These are phyloP conservation scores for Rhodotorula taiwanensis DNA, from an alignment of 768 basidiomycete genomes.

Conservation along the genomic window DNA sequence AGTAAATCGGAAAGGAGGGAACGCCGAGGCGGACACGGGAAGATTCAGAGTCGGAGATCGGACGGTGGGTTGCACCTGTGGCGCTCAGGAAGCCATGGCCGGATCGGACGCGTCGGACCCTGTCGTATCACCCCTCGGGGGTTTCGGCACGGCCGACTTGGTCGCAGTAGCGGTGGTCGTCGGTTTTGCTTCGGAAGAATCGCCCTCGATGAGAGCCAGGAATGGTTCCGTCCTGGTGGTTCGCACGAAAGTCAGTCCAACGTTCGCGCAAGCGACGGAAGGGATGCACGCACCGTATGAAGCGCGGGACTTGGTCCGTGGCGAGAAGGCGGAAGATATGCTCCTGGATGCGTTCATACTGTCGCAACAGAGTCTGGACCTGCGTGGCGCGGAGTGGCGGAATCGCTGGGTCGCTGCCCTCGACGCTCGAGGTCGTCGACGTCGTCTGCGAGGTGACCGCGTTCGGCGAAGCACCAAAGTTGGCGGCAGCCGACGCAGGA, in stretches of 20 bases:
- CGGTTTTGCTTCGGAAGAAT: neutral
- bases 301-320: conserved; percentile 95
- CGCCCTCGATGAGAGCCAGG: conserved; percentile 32
- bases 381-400: conserved; percentile 84
- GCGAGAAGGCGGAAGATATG: conserved; percentile 98
- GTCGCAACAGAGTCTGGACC: conserved; percentile 79
- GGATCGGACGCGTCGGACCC: too few relatives aligned
- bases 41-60: too few relatives aligned
- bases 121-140: conserved; percentile 1
- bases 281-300: conserved; percentile 29
- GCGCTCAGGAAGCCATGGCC: too few relatives aligned
- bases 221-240: conserved; percentile 29
- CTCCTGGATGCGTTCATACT: conserved; percentile 93
- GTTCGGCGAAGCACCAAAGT: too few relatives aligned
- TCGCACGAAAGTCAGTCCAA: neutral
- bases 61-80: too few relatives aligned
- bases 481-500: too few relatives aligned
- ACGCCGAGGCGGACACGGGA: too few relatives aligned
- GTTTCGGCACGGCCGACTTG: neutral
- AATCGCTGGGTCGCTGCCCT: conserved; percentile 45
- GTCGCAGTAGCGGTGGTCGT: neutral
- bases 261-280: neutral
- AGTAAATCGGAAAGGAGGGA: too few relatives aligned
- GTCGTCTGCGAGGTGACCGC: neutral
- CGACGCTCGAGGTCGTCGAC: neutral